These are phyloP conservation scores for Trichoderma sp. DNA, from an alignment of 2,329 filamentous ascomycete genomes.

Conservation along the genomic window DNA sequence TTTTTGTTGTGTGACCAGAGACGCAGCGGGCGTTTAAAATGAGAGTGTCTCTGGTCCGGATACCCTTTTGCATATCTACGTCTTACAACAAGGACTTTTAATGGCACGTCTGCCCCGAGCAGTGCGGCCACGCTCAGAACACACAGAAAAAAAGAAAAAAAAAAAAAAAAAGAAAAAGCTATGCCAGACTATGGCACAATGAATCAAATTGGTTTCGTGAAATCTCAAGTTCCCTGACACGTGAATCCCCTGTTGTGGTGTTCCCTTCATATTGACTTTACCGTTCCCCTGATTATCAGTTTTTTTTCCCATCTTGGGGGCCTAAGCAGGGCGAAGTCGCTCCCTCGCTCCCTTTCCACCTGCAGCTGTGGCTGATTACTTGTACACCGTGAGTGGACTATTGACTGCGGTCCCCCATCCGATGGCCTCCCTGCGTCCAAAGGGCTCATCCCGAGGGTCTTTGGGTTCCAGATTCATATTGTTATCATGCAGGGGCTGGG, in stretches of 20 bases:
- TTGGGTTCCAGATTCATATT: slow-evolving; percentile 17
- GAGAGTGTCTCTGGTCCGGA: slow-evolving; percentile 32
- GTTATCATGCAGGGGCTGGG: slow-evolving; percentile 1
- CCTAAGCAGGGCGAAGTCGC: slow-evolving; percentile 5
- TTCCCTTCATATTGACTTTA: neutral
- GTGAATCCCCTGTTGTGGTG: neutral
- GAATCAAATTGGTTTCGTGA: slow-evolving; percentile 17
- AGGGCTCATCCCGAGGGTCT: slow-evolving; percentile 5
- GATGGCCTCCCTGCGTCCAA: slow-evolving; percentile 6
- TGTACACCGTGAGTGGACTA: neutral
- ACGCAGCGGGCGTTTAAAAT: slow-evolving; percentile 30
- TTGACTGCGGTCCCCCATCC: neutral
- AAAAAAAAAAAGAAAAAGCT: slow-evolving; percentile 18
- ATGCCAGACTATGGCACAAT: slow-evolving; percentile 16
- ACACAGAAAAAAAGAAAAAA: slow-evolving; percentile 2
- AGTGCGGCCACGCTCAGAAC: slow-evolving; percentile 19
- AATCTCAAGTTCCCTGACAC: slow-evolving; percentile 5
- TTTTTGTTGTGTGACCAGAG: slow-evolving; percentile 24
- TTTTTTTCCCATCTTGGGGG: neutral
- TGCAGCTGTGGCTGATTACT: slow-evolving; percentile 11
- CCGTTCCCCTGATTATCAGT: neutral
- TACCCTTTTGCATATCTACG: slow-evolving; percentile 35
- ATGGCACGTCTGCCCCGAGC: slow-evolving; percentile 23
- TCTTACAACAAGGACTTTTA: slow-evolving; percentile 23
- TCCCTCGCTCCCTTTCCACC: slow-evolving; percentile 8